Base-by-base conservation (phyloP, 2,329 filamentous ascomycete species). In the Colletotrichum sp. region DNA sequence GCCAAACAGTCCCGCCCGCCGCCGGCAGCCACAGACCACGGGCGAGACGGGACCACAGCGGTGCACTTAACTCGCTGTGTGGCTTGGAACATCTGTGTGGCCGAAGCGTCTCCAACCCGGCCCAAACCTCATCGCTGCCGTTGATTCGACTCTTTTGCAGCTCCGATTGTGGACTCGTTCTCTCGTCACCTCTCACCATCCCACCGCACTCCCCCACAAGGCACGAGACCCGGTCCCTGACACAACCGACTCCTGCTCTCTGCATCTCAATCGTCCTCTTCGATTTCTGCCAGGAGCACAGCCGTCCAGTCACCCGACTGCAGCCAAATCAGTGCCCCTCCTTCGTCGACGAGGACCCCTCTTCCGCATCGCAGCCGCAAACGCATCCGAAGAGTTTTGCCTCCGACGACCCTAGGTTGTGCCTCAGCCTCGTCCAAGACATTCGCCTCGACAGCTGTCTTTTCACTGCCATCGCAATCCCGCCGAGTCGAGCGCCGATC, bases 121-220 rank as follows among this genome's bases (percentile, higher is more conserved):
- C 43, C 43, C 43, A 59, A 64, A 36, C 67, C 28, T 71, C 65
- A 69, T 55, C n/a, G 59, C 43, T 24, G 28, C 24, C 12, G 30
- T 65, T 71, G 57, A 59, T 43, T 59, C 60, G 60, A 71, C 48
- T 57, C 61, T 61, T 72, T 36, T 67, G 68, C 68, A 75, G 72
- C 72, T 73, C 63, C 70, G 70, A 73, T 52, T 73, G 70, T 75
- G 73, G 73, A 73, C 73, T 75, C 64, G 39, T 48, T 48, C 73
- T 67, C 32, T 28, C 64, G 32, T 64, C 59, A 28, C 28, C 60
- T 65, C 21, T 28, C 72, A 74, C 43, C 60, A 57, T 73, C 57
- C 64, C 70, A 69, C 71, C 21, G 48, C 74, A 73, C 70, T 28
- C 59, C 52, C 70, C 64, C 71, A 52, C 28, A 69, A 73, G 74